Conservation (phyloP, 345 rosid genomes). For the Aquilaria malaccensis region DNA sequence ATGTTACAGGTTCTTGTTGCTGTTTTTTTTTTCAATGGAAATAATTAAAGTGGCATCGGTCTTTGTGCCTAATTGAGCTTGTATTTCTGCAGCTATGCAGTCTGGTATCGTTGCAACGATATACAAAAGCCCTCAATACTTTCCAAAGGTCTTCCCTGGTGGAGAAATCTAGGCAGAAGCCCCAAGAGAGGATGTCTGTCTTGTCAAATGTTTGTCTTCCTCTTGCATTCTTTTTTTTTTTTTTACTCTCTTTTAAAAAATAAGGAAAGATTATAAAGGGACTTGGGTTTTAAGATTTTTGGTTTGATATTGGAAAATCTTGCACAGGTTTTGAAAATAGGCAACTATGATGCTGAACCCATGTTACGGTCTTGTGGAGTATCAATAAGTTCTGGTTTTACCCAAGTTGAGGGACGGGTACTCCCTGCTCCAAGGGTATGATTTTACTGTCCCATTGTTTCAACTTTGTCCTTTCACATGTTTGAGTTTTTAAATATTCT, state of each 20-base stretch:
- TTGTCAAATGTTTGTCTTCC: slow-evolving; percentile 48
- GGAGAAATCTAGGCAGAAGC: slow-evolving; percentile 93
- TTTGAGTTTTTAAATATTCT: neutral
- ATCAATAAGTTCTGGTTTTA: slow-evolving; percentile 43
- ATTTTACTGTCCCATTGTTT: too few relatives aligned
- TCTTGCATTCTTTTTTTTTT: neutral
- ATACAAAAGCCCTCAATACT: slow-evolving; percentile 66
- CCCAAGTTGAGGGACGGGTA: slow-evolving; percentile 80
- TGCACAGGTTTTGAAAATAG: slow-evolving; percentile 53
- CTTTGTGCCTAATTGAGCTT: neutral
- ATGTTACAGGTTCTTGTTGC: neutral
- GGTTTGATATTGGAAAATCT: slow-evolving; percentile 8
- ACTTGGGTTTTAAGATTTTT: neutral
- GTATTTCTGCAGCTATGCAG: slow-evolving; percentile 47
- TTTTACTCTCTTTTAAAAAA: neutral
- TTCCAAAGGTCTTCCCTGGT: slow-evolving; percentile 76
- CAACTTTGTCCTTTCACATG: neutral
- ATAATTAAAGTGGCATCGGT: neutral
- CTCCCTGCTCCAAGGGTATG: slow-evolving; percentile 69
- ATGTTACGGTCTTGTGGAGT: slow-evolving; percentile 67
- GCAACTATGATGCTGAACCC: slow-evolving; percentile 70
- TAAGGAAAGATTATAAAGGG: neutral
- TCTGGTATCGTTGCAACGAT: slow-evolving; percentile 78
- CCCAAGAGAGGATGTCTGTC: slow-evolving; percentile 73
- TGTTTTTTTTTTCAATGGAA: neutral